Percentiles rank a stretch among this genome's conserved stretches.
Conservation (phyloP, 2,329 filamentous ascomycete species). For the Chalaropsis thielavioides region DNA sequence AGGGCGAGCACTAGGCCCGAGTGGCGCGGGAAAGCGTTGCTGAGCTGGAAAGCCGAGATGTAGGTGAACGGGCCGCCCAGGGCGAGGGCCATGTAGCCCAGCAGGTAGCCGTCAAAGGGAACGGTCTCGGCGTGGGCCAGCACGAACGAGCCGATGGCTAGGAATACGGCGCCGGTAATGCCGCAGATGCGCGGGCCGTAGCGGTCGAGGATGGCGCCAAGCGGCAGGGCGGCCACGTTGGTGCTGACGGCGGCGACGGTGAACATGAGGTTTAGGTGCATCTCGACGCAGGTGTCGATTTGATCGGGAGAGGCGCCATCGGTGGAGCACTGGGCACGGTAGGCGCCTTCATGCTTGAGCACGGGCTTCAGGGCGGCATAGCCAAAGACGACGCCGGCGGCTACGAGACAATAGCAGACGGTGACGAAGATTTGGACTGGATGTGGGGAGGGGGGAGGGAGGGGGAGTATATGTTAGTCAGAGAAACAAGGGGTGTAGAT, state of each 20-base stretch:
- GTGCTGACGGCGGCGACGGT: slow-evolving; percentile 77
- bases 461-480: not conserved
- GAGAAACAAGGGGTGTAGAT: not conserved
- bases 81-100: slow-evolving; percentile 61
- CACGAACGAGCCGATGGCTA: slow-evolving; percentile 54
- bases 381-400: slow-evolving; percentile 62
- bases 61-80: slow-evolving; percentile 71
- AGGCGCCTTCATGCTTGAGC: slow-evolving; percentile 58
- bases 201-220: slow-evolving; percentile 71
- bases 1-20: slow-evolving; percentile 69
- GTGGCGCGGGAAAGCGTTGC: slow-evolving; percentile 64
- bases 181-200: slow-evolving; percentile 68
- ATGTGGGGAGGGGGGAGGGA: not conserved
- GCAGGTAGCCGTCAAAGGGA: slow-evolving; percentile 59
- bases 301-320: slow-evolving; percentile 18
- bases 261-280: slow-evolving; percentile 78
- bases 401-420: slow-evolving; percentile 28
- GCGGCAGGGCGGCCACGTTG: slow-evolving; percentile 72
- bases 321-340: slow-evolving; percentile 44
- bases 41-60: slow-evolving; percentile 71
- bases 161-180: slow-evolving; percentile 52
- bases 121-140: slow-evolving; percentile 53
- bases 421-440: slow-evolving; percentile 28
- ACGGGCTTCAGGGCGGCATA: slow-evolving; percentile 76
- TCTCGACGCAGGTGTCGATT: slow-evolving; percentile 37